Evolutionary conservation across 1,284 basidiomycete species (phyloP), one percentile per base, ranked within the genome.

Genomic region (Gomphus bonarii): DNA sequence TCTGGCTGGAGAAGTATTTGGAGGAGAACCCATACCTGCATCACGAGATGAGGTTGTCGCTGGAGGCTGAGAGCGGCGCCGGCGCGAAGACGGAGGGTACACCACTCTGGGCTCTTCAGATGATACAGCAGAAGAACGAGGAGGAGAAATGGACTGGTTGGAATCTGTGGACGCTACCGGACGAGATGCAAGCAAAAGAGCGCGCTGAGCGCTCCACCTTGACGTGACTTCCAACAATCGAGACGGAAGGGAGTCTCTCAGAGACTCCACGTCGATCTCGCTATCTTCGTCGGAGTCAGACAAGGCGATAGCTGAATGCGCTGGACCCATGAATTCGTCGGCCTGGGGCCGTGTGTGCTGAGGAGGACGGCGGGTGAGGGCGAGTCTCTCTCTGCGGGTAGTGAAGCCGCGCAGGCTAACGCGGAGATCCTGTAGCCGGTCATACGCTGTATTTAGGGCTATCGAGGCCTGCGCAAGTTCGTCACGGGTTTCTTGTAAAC

Each of bases 381-480:
- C 63, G 18, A 70, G 54, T 7, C 67, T 64, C 31, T 72, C 71
- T n/a, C 70, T 68, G 18, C 31, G 54, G 73, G 64, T 55, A 14
- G 51, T 57, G 42, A 59, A 53, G 40, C 64, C 66, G 43, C 61
- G 57, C 50, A 68, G 63, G 50, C 69, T 65, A 55, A 62, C 64
- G 56, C 78, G 73, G 51, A 80, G 74, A 64, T 76, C 73, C 52
- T 73, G 73, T 61, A 81, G 74, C 38, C 76, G 73, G 61, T 69
- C 72, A 63, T 77, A 77, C 16, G 78, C 78, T 35, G 73, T 73
- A 53, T 79, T 74, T 36, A 82, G 66, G 14, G 75, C 73, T 16
- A 69, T 67, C 47, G 79, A 74, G 22, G 79, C 75, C 63, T 54
- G 38, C 10, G 36, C 42, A 20, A 54, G 52, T 18, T 54, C 52